phyloP scores from a whole-genome alignment of 805 yeast genomes.

The Wickerhamiella sergipiensis region DNA sequence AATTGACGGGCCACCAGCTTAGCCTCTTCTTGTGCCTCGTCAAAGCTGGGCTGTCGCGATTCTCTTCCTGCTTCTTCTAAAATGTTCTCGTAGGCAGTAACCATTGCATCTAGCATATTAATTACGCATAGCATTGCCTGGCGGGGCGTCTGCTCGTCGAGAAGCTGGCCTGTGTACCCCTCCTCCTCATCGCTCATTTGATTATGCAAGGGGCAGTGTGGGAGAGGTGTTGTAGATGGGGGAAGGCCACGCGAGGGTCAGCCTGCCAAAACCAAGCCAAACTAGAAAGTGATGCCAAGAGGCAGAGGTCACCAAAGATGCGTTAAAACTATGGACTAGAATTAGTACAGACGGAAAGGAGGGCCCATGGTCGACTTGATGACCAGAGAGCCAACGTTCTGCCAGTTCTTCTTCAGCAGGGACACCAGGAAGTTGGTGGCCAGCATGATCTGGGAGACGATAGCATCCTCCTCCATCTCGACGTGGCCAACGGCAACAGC shows the following conservation, averaged over 20 bases:
- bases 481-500: conserved; percentile 99
- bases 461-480: conserved; percentile 94
- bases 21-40: conserved; percentile 1
- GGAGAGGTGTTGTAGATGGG: not conserved
- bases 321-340: not conserved
- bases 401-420: conserved; percentile 99
- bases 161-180: not conserved
- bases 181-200: not conserved
- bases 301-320: not conserved
- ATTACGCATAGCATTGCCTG: not conserved
- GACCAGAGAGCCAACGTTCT: conserved; percentile 98
- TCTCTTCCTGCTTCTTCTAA: not conserved
- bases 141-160: not conserved
- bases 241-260: too few relatives aligned
- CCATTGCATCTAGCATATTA: not conserved
- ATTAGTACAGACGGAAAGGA: conserved; percentile 96
- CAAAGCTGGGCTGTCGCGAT: not conserved
- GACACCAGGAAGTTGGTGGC: conserved; percentile 98
- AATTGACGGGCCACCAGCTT: not conserved
- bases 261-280: too few relatives aligned
- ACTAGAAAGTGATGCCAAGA: too few relatives aligned
- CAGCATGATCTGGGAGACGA: conserved; percentile 97
- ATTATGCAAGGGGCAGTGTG: not conserved
- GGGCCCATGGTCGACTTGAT: conserved; percentile 99
- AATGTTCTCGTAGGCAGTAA: not conserved